These are phyloP conservation scores for Ceratobasidium sp. DNA, from an alignment of 1,284 basidiomycete species.

Conservation along the genomic window DNA sequence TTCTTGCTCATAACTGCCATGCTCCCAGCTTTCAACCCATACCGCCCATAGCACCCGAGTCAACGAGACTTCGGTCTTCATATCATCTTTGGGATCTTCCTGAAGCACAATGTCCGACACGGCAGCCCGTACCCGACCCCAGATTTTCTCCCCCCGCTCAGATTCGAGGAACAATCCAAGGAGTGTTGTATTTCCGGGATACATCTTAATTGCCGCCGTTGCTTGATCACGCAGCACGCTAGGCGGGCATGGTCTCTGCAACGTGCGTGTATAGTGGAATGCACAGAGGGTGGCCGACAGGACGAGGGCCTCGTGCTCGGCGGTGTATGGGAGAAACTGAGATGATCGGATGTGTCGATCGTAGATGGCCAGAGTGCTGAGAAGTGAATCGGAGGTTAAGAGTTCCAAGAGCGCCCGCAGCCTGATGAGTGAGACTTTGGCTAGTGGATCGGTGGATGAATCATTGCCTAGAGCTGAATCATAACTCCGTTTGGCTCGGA, in stretches of 20 bases:
- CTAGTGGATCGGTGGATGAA: conserved; percentile 1
- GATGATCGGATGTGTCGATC: conserved; percentile 38
- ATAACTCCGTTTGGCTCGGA: conserved; percentile 62
- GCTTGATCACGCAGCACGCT: conserved; percentile 64
- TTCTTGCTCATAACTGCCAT: conserved; percentile 70
- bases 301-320: conserved; percentile 64
- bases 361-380: background rate
- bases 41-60: conserved; percentile 67
- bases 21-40: conserved; percentile 80
- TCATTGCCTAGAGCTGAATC: conserved; percentile 24
- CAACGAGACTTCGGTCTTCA: conserved; percentile 48
- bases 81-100: conserved; percentile 51
- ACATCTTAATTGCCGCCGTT: conserved; percentile 61
- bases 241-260: conserved; percentile 67
- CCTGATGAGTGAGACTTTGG: conserved; percentile 54
- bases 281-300: conserved; percentile 65
- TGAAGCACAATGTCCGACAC: conserved; percentile 34
- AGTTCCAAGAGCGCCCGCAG: conserved; percentile 69
- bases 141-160: conserved; percentile 75
- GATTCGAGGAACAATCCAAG: conserved; percentile 79
- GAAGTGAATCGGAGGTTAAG: conserved; percentile 49
- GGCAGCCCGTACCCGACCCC: conserved; percentile 67
- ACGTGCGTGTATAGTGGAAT: conserved; percentile 63
- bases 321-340: conserved; percentile 46
- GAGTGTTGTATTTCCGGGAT: conserved; percentile 75